Conservation (phyloP, 2,329 filamentous ascomycete genomes). For the Botrytis sinoallii region DNA sequence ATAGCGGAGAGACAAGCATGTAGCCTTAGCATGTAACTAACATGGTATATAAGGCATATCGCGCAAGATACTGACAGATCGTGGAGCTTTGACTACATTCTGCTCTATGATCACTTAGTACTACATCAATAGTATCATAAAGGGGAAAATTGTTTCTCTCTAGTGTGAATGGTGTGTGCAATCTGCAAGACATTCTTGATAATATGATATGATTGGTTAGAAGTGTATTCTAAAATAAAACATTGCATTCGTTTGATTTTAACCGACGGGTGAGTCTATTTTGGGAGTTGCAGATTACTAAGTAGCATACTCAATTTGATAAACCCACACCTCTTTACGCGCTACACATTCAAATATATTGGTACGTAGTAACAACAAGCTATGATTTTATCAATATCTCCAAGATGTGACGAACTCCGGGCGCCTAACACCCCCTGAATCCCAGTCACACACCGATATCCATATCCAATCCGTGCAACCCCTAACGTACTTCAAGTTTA, state of each 20-base stretch:
- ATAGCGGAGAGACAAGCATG: neutral
- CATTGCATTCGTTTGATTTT: neutral
- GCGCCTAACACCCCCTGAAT: neutral
- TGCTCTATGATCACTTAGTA: neutral
- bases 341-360: fast-evolving
- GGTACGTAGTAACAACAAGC: neutral
- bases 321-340: neutral
- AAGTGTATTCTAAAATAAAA: constrained; percentile 9
- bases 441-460: neutral
- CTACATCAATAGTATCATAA: neutral
- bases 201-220: neutral
- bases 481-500: neutral
- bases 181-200: neutral
- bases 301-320: fast-evolving
- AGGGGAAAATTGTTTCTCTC: neutral
- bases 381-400: neutral
- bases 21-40: neutral
- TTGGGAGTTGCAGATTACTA: neutral
- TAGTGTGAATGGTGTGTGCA: neutral
- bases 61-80: neutral
- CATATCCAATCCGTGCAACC: neutral
- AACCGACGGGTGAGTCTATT: neutral
- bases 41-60: neutral
- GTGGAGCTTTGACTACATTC: neutral
- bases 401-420: neutral